Conservation (phyloP, 1,284 basidiomycete genomes). For the Pseudozyma thailandica region DNA sequence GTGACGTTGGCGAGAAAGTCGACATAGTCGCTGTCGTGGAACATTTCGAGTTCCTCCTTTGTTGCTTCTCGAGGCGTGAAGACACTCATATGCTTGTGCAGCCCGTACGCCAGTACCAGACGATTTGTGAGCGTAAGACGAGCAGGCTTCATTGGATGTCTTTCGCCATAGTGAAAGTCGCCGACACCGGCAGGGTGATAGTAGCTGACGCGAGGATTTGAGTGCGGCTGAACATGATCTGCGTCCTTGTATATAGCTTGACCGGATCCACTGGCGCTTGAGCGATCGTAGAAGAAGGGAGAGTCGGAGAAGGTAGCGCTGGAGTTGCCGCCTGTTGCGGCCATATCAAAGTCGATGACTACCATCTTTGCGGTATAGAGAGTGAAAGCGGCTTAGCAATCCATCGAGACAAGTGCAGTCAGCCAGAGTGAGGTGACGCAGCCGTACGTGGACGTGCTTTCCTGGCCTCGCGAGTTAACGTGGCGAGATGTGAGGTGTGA, state of each 20-base stretch:
- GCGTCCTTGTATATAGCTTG: constrained; percentile 52
- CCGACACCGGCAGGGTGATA: constrained; percentile 95
- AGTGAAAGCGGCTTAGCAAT: background rate
- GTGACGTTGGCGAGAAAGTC: constrained; percentile 82
- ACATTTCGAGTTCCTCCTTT: constrained; percentile 85
- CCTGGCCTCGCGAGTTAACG: too few relatives aligned
- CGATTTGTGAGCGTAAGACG: constrained; percentile 93
- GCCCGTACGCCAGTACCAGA: constrained; percentile 92
- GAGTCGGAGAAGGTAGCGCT: constrained; percentile 62
- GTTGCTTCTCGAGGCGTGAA: constrained; percentile 90
- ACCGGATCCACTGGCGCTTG: constrained; percentile 40
- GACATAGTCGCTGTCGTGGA: constrained; percentile 92
- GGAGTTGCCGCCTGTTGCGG: constrained; percentile 32
- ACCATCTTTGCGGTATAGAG: constrained; percentile 44
- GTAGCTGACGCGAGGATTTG: constrained; percentile 82
- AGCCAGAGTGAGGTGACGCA: constrained; percentile 2
- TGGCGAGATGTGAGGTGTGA: background rate
- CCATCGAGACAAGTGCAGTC: constrained; percentile 4
- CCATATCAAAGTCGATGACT: constrained; percentile 61
- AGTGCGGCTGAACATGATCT: constrained; percentile 59
- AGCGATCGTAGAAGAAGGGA: constrained; percentile 65
- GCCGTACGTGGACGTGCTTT: background rate
- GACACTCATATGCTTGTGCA: constrained; percentile 95
- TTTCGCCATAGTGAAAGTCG: constrained; percentile 82
- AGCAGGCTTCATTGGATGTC: constrained; percentile 98